Evolutionary conservation across 2,329 filamentous ascomycete genomes (phyloP).

Genomic region (Arthrobotrys iridis): DNA sequence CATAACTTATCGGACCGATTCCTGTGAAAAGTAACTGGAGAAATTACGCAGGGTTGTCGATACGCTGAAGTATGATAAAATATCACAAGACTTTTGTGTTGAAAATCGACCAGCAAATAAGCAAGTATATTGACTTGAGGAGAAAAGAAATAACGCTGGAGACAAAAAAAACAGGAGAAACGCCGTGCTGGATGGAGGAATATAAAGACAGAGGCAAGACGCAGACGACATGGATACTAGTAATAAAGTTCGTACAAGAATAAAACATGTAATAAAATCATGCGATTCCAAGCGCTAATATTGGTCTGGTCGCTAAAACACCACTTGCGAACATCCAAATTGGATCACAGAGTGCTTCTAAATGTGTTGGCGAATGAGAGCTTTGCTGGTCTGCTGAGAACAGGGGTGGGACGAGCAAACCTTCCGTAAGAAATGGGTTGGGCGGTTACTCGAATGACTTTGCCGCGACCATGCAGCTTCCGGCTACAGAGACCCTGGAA

Average conservation of each 20-base stretch:
- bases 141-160: slow-evolving; percentile 3
- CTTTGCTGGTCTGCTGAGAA: background rate
- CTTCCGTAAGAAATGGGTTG: slow-evolving; percentile 13
- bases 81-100: slow-evolving; percentile 48
- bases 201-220: slow-evolving; percentile 27
- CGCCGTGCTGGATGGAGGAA: slow-evolving; percentile 24
- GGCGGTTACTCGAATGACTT: slow-evolving; percentile 33
- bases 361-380: slow-evolving; percentile 46
- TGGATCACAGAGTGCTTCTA: slow-evolving; percentile 39
- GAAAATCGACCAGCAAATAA: slow-evolving; percentile 8
- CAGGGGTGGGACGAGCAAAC: slow-evolving; percentile 25
- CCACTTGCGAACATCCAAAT: slow-evolving; percentile 31
- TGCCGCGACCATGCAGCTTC: slow-evolving; percentile 46
- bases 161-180: slow-evolving; percentile 4
- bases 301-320: background rate
- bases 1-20: background rate
- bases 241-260: too few species aligned
- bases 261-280: slow-evolving; percentile 8
- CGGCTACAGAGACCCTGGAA: background rate
- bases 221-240: background rate
- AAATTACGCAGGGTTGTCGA: background rate
- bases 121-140: background rate
- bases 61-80: slow-evolving; percentile 15
- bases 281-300: slow-evolving; percentile 26
- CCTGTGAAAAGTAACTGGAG: background rate